Conservation (phyloP, 2,329 filamentous ascomycete genomes). For the Microsporum canis region DNA sequence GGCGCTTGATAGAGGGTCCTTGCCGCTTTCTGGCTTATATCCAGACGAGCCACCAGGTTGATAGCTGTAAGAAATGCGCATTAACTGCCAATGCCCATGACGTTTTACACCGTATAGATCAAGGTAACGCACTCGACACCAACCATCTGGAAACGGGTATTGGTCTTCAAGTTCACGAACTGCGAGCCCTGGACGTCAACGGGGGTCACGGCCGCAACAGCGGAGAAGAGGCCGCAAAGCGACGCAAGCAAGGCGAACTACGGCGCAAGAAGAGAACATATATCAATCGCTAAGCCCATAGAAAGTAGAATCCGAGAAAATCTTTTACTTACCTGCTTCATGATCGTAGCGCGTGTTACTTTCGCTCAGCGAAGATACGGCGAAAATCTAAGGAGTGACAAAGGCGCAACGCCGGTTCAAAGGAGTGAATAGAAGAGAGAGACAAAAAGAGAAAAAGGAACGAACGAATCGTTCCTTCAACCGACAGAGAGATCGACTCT, state of each 20-base stretch:
- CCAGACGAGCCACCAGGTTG: conserved; percentile 52
- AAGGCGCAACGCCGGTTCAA: background rate
- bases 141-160: conserved; percentile 50
- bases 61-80: conserved; percentile 32
- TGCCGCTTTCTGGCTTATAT: conserved; percentile 39
- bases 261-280: background rate
- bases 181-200: conserved; percentile 48
- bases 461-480: conserved; percentile 9
- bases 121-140: conserved; percentile 44
- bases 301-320: background rate
- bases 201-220: conserved; percentile 44
- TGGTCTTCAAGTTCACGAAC: conserved; percentile 49
- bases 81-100: background rate
- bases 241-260: conserved; percentile 24
- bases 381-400: background rate
- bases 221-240: conserved; percentile 33
- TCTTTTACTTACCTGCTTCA: conserved; percentile 3
- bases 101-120: background rate
- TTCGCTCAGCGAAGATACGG: background rate
- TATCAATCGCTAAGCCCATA: background rate
- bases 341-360: background rate
- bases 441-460: conserved; percentile 9
- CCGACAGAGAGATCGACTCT: conserved; percentile 10
- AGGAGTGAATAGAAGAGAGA: conserved; percentile 12
- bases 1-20: conserved; percentile 48